These are phyloP conservation scores for Tephrocybe sp. DNA, from an alignment of 768 basidiomycete species.

Conservation along the genomic window DNA sequence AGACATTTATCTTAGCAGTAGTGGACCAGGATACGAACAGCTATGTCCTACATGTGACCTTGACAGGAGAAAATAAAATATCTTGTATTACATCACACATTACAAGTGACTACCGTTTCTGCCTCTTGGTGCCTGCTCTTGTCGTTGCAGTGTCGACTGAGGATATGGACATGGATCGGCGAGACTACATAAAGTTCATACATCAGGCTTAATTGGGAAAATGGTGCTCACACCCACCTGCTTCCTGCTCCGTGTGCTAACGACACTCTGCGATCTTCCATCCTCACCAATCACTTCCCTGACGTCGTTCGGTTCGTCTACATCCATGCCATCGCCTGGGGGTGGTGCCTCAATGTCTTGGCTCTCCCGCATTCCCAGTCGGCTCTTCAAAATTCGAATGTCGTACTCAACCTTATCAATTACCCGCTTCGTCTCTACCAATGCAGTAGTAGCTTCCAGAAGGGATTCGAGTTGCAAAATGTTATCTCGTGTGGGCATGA, in stretches of 20 bases:
- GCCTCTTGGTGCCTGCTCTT: constrained; percentile 53
- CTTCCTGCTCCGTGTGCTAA: constrained; percentile 58
- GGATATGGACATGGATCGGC: constrained; percentile 71
- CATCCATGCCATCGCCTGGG: constrained; percentile 43
- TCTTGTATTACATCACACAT: not conserved
- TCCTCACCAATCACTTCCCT: constrained; percentile 42
- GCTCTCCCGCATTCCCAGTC: constrained; percentile 51
- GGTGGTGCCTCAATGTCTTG: constrained; percentile 35
- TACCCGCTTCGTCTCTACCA: constrained; percentile 88
- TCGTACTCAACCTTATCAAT: constrained; percentile 88
- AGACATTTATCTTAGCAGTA: too few relatives aligned
- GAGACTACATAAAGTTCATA: constrained; percentile 31
- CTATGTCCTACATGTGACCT: not conserved
- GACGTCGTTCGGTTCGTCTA: constrained; percentile 41
- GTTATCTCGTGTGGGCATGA: constrained; percentile 93
- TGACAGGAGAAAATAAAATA: not conserved
- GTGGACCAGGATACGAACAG: not conserved
- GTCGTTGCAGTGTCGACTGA: constrained; percentile 62
- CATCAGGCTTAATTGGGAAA: not conserved
- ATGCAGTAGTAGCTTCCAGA: constrained; percentile 62
- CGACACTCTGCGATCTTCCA: constrained; percentile 63
- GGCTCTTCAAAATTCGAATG: constrained; percentile 64
- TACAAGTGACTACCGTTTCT: constrained; percentile 43
- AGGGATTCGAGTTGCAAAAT: constrained; percentile 70
- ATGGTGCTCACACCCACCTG: constrained; percentile 40